These are phyloP conservation scores for Canavalia ensiformis DNA, from an alignment of 306 rosid genomes.

Conservation along the genomic window DNA sequence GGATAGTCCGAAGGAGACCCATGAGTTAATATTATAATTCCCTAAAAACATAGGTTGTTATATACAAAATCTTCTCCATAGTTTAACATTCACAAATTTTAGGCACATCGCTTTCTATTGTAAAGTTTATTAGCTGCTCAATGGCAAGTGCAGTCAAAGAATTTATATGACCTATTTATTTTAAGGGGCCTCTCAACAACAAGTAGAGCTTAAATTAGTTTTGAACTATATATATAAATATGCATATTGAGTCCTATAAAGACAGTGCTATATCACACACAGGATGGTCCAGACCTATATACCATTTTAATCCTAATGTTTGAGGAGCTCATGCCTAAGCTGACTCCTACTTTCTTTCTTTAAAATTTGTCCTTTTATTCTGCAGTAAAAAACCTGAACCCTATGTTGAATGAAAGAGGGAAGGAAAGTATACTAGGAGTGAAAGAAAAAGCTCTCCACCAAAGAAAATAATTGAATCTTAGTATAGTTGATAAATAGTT, in stretches of 20 bases:
- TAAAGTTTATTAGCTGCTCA: slow-evolving; percentile 47
- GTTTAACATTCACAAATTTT: slow-evolving; percentile 37
- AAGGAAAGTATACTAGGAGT: neutral
- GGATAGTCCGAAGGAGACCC: slow-evolving; percentile 46
- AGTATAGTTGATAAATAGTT: too few relatives aligned
- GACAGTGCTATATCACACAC: slow-evolving; percentile 3
- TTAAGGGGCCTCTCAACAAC: slow-evolving; percentile 43
- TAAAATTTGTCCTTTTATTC: neutral
- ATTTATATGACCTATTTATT: slow-evolving; percentile 19
- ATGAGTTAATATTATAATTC: slow-evolving; percentile 34
- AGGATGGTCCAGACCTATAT: slow-evolving; percentile 35
- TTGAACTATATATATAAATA: neutral
- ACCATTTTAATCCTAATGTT: slow-evolving; percentile 31
- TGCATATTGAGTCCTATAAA: slow-evolving; percentile 19
- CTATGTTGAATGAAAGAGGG: neutral
- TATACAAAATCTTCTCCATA: slow-evolving; percentile 25
- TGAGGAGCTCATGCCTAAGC: slow-evolving; percentile 30
- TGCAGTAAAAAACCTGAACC: neutral
- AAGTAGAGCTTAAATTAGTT: slow-evolving; percentile 26
- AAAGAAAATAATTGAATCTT: too few relatives aligned
- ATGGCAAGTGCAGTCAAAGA: slow-evolving; percentile 39
- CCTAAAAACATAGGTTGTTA: slow-evolving; percentile 22
- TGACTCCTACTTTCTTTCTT: slow-evolving; percentile 41
- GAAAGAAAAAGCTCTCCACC: too few relatives aligned
- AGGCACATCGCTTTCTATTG: slow-evolving; percentile 50